Evolutionary conservation across 441 rosid genomes (phyloP).

Genomic region (Erodium trifolium): DNA sequence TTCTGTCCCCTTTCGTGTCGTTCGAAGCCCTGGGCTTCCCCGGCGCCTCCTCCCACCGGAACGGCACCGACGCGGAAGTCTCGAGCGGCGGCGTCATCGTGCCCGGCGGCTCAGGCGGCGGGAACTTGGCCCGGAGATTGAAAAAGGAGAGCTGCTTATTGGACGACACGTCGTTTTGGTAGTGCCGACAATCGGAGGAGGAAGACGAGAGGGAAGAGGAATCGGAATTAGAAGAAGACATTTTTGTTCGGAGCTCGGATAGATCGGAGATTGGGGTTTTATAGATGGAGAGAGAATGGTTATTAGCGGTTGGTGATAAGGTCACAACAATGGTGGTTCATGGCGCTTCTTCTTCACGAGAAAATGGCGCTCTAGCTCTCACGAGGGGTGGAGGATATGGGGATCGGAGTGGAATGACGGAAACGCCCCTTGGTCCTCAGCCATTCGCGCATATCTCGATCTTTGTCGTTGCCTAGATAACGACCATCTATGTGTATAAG

Average conservation of each 20-base stretch:
- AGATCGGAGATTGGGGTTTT: neutral
- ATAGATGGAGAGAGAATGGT: neutral
- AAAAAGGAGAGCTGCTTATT: neutral
- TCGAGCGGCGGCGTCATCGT: neutral
- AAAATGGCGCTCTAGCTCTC: neutral
- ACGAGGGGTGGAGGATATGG: neutral
- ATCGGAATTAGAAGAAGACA: neutral
- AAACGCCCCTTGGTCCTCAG: neutral
- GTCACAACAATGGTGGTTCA: no score
- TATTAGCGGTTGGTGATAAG: no score
- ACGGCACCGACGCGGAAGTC: neutral
- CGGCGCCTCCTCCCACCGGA: conserved; percentile 10
- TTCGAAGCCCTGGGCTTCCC: neutral
- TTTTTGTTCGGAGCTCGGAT: neutral
- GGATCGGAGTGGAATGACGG: neutral
- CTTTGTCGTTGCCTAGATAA: no score
- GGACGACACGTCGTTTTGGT: neutral
- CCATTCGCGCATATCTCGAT: no score
- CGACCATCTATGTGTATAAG: no score
- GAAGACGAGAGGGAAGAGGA: neutral
- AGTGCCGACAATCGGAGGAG: neutral
- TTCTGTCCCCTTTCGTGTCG: neutral
- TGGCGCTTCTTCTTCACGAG: neutral
- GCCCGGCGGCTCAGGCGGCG: neutral
- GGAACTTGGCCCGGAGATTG: neutral